A percentile compares a stretch with the other conserved stretches of the same genome.
These are phyloP conservation scores for Lecanosticta acicola DNA, from an alignment of 2,329 filamentous ascomycete species.

Conservation along the genomic window DNA sequence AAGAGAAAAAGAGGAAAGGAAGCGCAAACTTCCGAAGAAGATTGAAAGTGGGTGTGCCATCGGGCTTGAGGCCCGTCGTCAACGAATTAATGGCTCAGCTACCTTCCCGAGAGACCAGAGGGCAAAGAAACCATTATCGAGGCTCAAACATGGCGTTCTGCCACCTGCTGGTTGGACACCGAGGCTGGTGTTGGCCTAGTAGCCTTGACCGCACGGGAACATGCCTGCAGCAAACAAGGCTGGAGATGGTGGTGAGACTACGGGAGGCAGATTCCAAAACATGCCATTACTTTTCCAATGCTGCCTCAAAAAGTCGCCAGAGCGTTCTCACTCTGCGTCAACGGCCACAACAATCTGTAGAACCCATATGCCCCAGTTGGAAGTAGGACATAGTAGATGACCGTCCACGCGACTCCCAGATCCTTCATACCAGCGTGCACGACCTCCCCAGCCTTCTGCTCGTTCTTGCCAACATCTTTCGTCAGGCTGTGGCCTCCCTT, in stretches of 20 bases:
- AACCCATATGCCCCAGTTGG: conserved; percentile 66
- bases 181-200: background rate
- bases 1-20: conserved; percentile 1
- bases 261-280: background rate
- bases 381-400: conserved; percentile 73
- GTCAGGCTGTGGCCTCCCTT: conserved; percentile 15
- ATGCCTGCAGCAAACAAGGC: background rate
- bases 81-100: background rate
- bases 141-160: background rate
- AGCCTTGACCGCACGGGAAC: background rate
- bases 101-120: background rate
- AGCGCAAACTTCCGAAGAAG: background rate
- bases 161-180: background rate
- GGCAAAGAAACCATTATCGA: background rate
- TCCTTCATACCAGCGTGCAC: conserved; percentile 22
- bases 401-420: conserved; percentile 58
- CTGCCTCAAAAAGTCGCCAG: conserved; percentile 34
- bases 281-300: background rate
- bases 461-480: conserved; percentile 27
- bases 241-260: background rate
- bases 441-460: conserved; percentile 34
- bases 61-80: background rate
- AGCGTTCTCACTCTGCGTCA: conserved; percentile 60
- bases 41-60: background rate
- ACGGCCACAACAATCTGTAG: conserved; percentile 61